A percentile compares a stretch with the other conserved stretches of the same genome.
phyloP scores from a whole-genome alignment of 352 stramenopile genomes.

The Globisporangium mamillatum region DNA sequence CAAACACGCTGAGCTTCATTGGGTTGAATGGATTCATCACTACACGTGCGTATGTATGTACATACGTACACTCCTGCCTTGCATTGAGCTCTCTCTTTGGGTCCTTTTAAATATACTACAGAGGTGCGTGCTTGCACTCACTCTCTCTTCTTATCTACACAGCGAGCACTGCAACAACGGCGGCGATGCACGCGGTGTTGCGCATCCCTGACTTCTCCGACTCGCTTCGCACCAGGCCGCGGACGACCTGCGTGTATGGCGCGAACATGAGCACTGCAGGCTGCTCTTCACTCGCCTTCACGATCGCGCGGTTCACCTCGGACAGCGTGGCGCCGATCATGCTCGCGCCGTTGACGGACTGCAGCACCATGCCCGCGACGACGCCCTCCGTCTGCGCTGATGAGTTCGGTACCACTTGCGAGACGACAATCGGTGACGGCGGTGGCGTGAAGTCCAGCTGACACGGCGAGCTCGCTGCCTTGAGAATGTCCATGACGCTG shows the following conservation, averaged over 20 bases:
- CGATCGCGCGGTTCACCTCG: constrained; percentile 28
- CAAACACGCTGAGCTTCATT: not conserved
- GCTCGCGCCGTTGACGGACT: constrained; percentile 27
- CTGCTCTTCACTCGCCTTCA: constrained; percentile 18
- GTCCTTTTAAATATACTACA: constrained; percentile 24
- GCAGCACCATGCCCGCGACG: constrained; percentile 35
- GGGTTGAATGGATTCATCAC: not conserved
- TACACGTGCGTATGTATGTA: not conserved
- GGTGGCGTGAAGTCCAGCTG: constrained; percentile 46
- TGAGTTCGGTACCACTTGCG: constrained; percentile 22
- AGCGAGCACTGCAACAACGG: constrained; percentile 36
- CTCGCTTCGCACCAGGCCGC: constrained; percentile 10
- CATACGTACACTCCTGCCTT: not conserved
- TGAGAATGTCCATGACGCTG: constrained; percentile 37
- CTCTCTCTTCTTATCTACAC: constrained; percentile 15
- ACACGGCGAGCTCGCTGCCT: constrained; percentile 34
- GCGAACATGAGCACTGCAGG: constrained; percentile 34
- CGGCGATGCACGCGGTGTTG: constrained; percentile 43
- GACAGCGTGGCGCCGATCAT: constrained; percentile 39
- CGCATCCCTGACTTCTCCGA: constrained; percentile 23
- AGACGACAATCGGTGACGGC: constrained; percentile 39
- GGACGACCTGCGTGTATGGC: constrained; percentile 4
- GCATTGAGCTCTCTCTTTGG: not conserved
- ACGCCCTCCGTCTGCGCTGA: constrained; percentile 28
- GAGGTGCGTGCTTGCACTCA: constrained; percentile 8